These are phyloP conservation scores for Lentinula raphanica DNA, from an alignment of 768 basidiomycete species.

Conservation along the genomic window DNA sequence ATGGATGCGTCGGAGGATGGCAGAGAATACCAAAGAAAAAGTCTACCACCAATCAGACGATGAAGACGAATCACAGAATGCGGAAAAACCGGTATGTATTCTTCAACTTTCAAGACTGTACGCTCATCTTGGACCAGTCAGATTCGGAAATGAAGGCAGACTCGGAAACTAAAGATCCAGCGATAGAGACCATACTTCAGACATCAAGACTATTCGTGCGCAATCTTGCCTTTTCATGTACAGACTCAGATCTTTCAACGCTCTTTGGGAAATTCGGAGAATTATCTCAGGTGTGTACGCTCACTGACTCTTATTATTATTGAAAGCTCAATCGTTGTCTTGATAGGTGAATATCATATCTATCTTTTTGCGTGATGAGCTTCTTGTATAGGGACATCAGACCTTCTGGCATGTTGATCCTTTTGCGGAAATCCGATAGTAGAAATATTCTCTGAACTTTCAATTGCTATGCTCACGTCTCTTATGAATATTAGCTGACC, in stretches of 20 bases:
- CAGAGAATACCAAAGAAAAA: slow-evolving; percentile 39
- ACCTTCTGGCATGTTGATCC: slow-evolving; percentile 58
- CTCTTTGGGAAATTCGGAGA: slow-evolving; percentile 68
- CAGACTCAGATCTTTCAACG: slow-evolving; percentile 59
- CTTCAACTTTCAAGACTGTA: not conserved
- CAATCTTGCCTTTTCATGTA: slow-evolving; percentile 88
- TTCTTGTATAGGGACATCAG: slow-evolving; percentile 60
- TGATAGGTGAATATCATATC: not conserved
- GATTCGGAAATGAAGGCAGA: not conserved
- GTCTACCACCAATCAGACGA: slow-evolving; percentile 62
- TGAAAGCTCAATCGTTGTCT: not conserved
- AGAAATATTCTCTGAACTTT: slow-evolving; percentile 39
- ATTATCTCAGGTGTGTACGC: slow-evolving; percentile 63
- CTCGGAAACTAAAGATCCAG: slow-evolving; percentile 25
- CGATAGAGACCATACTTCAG: slow-evolving; percentile 53
- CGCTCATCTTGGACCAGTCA: not conserved
- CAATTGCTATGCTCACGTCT: slow-evolving; percentile 28
- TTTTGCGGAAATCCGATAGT: slow-evolving; percentile 57
- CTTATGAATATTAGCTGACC: not conserved
- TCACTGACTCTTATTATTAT: not conserved
- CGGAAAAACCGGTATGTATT: slow-evolving; percentile 4
- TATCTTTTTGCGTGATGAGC: slow-evolving; percentile 30
- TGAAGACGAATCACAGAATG: slow-evolving; percentile 28
- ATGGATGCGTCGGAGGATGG: slow-evolving; percentile 69
- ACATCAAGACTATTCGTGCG: slow-evolving; percentile 86